These are phyloP conservation scores for Oryza punctata DNA, from an alignment of 176 grass and related monocot genomes.

Conservation along the genomic window DNA sequence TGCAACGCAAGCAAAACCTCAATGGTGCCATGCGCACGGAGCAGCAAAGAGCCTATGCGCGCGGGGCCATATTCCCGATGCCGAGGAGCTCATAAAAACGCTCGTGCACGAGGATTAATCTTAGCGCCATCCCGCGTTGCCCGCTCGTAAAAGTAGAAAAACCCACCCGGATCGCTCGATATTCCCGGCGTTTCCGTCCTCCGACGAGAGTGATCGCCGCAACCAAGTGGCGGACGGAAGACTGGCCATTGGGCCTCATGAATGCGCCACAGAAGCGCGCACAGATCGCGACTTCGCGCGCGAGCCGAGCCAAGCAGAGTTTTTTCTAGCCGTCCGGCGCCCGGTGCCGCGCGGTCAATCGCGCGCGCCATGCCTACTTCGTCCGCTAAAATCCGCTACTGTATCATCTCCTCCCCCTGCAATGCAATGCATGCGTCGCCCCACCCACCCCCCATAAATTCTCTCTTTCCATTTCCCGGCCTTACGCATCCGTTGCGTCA, in stretches of 20 bases:
- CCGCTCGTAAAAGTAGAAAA: background rate
- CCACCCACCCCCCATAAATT: slow-evolving; percentile 36
- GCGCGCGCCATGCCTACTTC: background rate
- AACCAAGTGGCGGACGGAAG: background rate
- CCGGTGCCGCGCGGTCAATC: slow-evolving; percentile 10
- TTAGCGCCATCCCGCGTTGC: background rate
- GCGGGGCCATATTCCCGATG: background rate
- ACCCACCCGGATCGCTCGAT: background rate
- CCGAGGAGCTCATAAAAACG: background rate
- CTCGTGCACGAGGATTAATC: background rate
- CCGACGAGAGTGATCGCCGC: background rate
- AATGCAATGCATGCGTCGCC: background rate
- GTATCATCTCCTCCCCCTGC: background rate
- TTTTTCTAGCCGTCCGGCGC: no score
- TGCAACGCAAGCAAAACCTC: background rate
- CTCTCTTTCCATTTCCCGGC: background rate
- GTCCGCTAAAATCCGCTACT: background rate
- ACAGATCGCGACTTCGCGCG: background rate
- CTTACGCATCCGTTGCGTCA: background rate
- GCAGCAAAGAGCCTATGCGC: background rate
- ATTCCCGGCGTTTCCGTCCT: background rate
- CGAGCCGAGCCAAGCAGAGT: background rate
- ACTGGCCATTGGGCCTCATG: background rate
- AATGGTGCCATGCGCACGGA: background rate
- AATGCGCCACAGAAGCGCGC: slow-evolving; percentile 18